These are phyloP conservation scores for Kurtzmaniella quercitrusa DNA, from an alignment of 1,139 yeast genomes.

Conservation along the genomic window DNA sequence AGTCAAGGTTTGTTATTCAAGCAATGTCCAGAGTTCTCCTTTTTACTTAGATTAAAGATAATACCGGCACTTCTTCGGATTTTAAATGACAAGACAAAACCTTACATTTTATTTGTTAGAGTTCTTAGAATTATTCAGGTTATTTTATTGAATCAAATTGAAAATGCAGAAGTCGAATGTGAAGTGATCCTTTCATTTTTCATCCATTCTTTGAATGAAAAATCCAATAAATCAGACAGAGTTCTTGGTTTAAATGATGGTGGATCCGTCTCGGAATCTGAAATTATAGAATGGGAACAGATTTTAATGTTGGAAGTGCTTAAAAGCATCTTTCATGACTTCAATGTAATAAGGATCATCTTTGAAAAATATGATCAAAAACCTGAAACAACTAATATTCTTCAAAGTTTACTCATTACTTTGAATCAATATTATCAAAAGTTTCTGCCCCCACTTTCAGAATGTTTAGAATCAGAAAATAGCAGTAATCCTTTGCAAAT, in stretches of 20 bases:
- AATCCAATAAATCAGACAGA: conserved; percentile 2
- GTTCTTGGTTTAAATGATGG: background rate
- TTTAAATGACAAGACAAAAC: conserved; percentile 47
- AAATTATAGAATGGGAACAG: conserved; percentile 55
- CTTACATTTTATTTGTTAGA: conserved; percentile 67
- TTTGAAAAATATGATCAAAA: conserved; percentile 63
- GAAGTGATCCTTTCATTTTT: conserved; percentile 75
- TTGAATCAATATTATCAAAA: conserved; percentile 25
- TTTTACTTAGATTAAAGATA: conserved; percentile 58
- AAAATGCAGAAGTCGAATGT: conserved; percentile 64
- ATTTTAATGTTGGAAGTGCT: conserved; percentile 70
- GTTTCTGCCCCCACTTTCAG: background rate
- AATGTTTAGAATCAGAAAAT: conserved; percentile 2
- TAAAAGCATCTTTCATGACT: conserved; percentile 55
- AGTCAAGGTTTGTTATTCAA: conserved; percentile 55
- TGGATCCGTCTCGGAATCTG: conserved; percentile 8
- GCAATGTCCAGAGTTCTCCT: conserved; percentile 60
- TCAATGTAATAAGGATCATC: conserved; percentile 45
- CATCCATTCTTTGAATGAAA: conserved; percentile 52
- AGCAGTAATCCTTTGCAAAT: background rate
- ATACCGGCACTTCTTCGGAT: conserved; percentile 73
- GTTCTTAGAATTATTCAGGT: conserved; percentile 67
- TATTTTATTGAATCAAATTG: conserved; percentile 50
- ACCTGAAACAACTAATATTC: conserved; percentile 52
- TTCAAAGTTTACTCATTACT: conserved; percentile 54